Evolutionary conservation across 768 basidiomycete genomes (phyloP).

Genomic region (Cystoderma amianthinum): DNA sequence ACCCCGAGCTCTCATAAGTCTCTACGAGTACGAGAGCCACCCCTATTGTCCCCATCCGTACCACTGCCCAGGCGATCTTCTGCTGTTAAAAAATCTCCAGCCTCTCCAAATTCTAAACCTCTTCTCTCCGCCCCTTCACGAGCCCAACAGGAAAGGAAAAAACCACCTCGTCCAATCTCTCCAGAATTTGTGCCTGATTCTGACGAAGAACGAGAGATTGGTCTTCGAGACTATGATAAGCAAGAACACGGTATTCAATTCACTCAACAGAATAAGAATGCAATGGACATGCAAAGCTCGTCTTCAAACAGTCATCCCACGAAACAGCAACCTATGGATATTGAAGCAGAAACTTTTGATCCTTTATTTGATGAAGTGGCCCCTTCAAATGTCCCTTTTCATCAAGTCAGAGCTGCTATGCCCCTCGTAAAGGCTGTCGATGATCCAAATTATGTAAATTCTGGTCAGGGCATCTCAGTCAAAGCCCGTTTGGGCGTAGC

Average conservation of each 20-base stretch:
- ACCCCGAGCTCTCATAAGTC: too few species aligned
- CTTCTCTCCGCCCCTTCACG: not conserved
- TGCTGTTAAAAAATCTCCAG: too few species aligned
- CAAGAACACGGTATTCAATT: not conserved
- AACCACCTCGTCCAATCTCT: too few species aligned
- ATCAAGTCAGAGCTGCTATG: conserved; percentile 42
- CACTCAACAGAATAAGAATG: too few species aligned
- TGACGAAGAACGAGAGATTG: conserved; percentile 19
- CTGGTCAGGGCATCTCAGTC: conserved; percentile 36
- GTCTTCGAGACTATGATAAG: not conserved
- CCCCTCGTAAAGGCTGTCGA: conserved; percentile 50
- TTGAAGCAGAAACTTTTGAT: conserved; percentile 6
- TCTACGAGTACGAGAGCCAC: too few species aligned
- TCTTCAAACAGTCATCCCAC: too few species aligned
- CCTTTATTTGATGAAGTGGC: conserved; percentile 9
- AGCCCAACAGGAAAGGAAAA: conserved; percentile 4
- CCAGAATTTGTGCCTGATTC: conserved; percentile 23
- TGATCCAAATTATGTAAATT: conserved; percentile 20
- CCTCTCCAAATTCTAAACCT: not conserved
- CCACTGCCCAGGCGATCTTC: too few species aligned
- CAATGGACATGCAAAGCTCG: too few species aligned
- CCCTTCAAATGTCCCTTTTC: conserved; percentile 21
- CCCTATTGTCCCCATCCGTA: too few species aligned
- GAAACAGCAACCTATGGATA: not conserved
- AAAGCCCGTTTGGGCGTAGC: conserved; percentile 36